These are phyloP conservation scores for Fusarium succisae DNA, from an alignment of 2,329 filamentous ascomycete species.

Conservation along the genomic window DNA sequence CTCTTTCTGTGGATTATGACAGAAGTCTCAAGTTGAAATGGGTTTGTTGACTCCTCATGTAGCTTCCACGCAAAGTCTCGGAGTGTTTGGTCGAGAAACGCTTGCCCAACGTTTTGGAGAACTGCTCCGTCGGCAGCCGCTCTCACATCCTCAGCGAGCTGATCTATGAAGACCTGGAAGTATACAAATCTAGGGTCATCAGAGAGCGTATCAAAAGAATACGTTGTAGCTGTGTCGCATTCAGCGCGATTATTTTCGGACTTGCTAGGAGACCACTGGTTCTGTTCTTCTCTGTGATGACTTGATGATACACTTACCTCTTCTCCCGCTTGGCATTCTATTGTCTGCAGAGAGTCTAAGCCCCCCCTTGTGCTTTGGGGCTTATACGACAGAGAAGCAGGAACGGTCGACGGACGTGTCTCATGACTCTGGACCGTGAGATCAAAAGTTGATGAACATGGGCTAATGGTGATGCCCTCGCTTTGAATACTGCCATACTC, in stretches of 20 bases:
- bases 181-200: not conserved
- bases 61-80: slow-evolving; percentile 5
- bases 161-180: not conserved
- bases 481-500: no score
- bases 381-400: not conserved
- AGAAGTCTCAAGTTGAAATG: not conserved
- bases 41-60: not conserved
- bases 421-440: not conserved
- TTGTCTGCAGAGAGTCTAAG: not conserved
- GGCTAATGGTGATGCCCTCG: not conserved
- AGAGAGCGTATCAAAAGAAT: not conserved
- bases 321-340: not conserved
- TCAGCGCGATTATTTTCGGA: accelerated
- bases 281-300: not conserved
- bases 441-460: not conserved
- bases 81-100: accelerated
- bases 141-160: not conserved
- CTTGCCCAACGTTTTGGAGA: not conserved
- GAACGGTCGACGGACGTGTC: not conserved
- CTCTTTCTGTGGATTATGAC: not conserved
- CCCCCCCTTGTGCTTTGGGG: accelerated
- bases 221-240: not conserved
- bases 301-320: accelerated
- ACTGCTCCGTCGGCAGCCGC: accelerated
- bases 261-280: accelerated